Base-by-base conservation (phyloP, 768 basidiomycete genomes). In the Lentinula lateritia region DNA sequence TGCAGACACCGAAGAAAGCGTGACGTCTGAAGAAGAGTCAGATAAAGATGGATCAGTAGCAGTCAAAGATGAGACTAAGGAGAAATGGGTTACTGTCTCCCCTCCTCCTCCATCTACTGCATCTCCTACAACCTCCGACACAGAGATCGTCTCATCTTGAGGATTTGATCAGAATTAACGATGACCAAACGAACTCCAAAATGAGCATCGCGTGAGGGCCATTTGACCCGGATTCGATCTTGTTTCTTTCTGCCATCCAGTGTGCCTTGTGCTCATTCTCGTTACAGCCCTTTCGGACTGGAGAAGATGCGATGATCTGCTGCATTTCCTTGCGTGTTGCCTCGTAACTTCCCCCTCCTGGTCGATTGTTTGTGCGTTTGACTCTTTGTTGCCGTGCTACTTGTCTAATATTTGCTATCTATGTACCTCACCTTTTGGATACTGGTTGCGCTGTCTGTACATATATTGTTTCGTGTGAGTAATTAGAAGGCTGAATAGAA, bases 11-110 rank as follows among this genome's bases (percentile, higher is more conserved):
- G 90, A 92, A 72, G 88, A 87, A 68, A 89, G 88, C 68, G 75
- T 88, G 65, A 87, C 88, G 3, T 89, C 88, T 38, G 90, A 91
- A 66, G 89, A 80, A 61, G 83, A 90, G 68, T 69, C 70, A 20
- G 81, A 85, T 43, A 82, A 82, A 67, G 66, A 69, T 18, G 71
- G 68, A 48, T 71, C 59, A 39, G 67, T 63, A 48, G 72, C 59
- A 42, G 67, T 63, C 20, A 71, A 70, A 50, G 73, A 68, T 35
- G 73, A 77, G 43, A 71, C 65, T 50, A 83, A 81, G 70, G 89
- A 92, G 68, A 90, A 88, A 70, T 92, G 90, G 90, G 83, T 92
- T 54, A 77, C 88, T 18, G 85, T 92, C 70, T 88, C 90, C 72
- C 1, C 38, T 39, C 38, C 38, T 23, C 52, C 69, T 61, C 63